phyloP scores from a whole-genome alignment of 2,329 filamentous ascomycete species.

The Plenodomus biglobosus region DNA sequence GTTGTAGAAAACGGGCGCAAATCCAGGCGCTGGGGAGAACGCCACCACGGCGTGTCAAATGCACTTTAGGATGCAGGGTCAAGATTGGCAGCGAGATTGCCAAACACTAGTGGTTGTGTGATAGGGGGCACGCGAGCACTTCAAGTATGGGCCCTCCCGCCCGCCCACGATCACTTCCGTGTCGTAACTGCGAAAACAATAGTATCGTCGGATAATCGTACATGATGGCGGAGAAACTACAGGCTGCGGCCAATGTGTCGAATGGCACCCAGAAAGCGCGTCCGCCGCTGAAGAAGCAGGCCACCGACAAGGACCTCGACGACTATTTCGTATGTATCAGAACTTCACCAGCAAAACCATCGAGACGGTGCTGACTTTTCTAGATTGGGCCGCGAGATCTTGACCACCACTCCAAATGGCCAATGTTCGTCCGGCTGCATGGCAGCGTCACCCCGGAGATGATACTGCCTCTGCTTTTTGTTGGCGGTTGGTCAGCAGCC shows the following conservation, averaged over 20 bases:
- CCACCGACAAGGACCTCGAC: conserved; percentile 48
- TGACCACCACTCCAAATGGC: conserved; percentile 73
- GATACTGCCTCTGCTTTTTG: conserved; percentile 66
- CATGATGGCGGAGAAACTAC: conserved; percentile 17
- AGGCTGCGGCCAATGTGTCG: conserved; percentile 13
- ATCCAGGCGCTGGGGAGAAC: conserved; percentile 9
- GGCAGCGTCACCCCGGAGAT: conserved; percentile 73
- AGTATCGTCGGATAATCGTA: not conserved
- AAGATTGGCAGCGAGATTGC: conserved; percentile 1
- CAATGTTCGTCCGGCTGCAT: conserved; percentile 71
- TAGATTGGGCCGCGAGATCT: conserved; percentile 65
- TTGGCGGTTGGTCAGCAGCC: conserved; percentile 66
- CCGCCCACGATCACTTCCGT: not conserved
- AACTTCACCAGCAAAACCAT: no score
- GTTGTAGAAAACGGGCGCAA: conserved; percentile 9
- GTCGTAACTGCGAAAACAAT: not conserved
- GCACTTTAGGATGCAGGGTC: conserved; percentile 8
- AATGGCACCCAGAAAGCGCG: conserved; percentile 7
- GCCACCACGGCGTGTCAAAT: conserved; percentile 15
- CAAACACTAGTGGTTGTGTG: not conserved
- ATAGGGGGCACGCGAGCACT: conserved; percentile 9
- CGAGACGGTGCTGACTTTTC: conserved; percentile 20
- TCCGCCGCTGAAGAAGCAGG: conserved; percentile 20
- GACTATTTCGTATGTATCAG: conserved; percentile 58
- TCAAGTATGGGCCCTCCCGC: not conserved